Conservation (phyloP, 306 rosid species). For the Vigna trinervia region DNA sequence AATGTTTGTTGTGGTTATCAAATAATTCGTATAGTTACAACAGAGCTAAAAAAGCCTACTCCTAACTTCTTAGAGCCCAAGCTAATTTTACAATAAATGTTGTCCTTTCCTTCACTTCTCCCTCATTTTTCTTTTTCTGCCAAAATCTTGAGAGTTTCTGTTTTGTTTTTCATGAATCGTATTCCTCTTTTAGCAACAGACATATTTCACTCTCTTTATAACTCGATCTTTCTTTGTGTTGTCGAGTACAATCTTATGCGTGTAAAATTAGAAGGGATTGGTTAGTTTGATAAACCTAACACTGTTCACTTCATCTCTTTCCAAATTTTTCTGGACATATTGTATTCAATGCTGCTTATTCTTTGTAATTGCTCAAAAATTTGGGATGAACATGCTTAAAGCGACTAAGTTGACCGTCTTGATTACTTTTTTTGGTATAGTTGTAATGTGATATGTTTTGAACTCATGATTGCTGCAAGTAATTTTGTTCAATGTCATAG, state of each 20-base stretch:
- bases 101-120: conserved; percentile 20
- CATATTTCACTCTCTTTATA: conserved; percentile 9
- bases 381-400: conserved; percentile 14
- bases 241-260: conserved; percentile 10
- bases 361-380: conserved; percentile 2
- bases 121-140: conserved; percentile 25
- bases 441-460: conserved; percentile 32
- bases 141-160: not conserved
- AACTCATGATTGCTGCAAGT: conserved; percentile 36
- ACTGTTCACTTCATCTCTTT: conserved; percentile 12
- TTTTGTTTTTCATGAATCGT: conserved; percentile 30
- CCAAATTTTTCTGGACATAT: conserved; percentile 8
- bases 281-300: conserved; percentile 16
- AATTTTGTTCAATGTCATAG: not conserved
- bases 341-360: conserved; percentile 9
- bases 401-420: conserved; percentile 7
- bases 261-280: not conserved
- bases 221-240: conserved; percentile 30
- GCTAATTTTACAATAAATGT: conserved; percentile 34
- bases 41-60: conserved; percentile 40
- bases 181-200: conserved; percentile 2
- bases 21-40: conserved; percentile 16
- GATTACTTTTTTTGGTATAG: not conserved
- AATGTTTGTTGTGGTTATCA: conserved; percentile 15
- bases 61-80: not conserved